phyloP scores from a whole-genome alignment of 2,329 filamentous ascomycete genomes.

The Aspergillus felis region DNA sequence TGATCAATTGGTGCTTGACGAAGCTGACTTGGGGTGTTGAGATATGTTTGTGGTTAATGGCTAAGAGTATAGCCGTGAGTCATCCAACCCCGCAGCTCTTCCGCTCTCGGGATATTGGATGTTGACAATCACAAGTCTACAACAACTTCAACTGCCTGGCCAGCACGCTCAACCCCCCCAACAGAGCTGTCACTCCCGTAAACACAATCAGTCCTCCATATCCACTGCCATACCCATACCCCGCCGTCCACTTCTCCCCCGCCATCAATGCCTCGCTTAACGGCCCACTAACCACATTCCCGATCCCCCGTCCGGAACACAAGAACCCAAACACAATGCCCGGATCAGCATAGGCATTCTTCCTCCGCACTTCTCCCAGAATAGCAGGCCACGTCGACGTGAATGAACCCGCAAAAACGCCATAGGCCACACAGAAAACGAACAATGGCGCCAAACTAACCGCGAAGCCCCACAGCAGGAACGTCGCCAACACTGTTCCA shows the following conservation, averaged over 20 bases:
- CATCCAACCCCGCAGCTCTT: neutral
- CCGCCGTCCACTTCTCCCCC: conserved; percentile 12
- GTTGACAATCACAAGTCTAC: conserved; percentile 4
- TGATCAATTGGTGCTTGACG: neutral
- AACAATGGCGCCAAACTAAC: conserved; percentile 39
- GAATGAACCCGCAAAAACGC: conserved; percentile 44
- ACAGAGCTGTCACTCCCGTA: conserved; percentile 22
- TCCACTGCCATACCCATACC: conserved; percentile 23
- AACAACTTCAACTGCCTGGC: conserved; percentile 17
- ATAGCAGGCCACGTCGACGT: conserved; percentile 45
- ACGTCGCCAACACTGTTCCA: conserved; percentile 39
- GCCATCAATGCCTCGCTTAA: conserved; percentile 51
- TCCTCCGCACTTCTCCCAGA: conserved; percentile 39
- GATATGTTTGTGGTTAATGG: neutral
- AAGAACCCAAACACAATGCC: conserved; percentile 41
- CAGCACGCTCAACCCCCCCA: conserved; percentile 24
- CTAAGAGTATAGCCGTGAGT: neutral
- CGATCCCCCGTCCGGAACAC: conserved; percentile 30
- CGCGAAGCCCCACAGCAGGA: conserved; percentile 48
- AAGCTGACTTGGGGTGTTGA: neutral
- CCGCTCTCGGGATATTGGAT: neutral
- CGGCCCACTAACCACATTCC: conserved; percentile 45
- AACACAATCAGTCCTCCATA: conserved; percentile 28
- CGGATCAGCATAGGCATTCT: conserved; percentile 37
- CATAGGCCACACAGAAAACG: conserved; percentile 43